Conservation (phyloP, 768 basidiomycete genomes). For the Lactarius psammicola region DNA sequence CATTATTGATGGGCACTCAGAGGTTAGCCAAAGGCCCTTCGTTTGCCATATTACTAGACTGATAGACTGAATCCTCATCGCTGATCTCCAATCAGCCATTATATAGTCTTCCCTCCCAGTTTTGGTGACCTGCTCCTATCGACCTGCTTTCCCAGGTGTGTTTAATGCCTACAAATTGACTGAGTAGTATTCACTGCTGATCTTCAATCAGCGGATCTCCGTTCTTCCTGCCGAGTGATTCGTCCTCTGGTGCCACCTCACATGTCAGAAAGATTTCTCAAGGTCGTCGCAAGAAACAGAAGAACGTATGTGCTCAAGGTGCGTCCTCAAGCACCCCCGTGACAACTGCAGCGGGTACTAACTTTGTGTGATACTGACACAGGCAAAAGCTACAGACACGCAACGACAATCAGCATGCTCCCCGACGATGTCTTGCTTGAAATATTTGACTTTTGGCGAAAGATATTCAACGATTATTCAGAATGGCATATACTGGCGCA, state of each 20-base stretch:
- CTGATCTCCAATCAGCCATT: too few species aligned
- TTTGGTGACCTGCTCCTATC: too few species aligned
- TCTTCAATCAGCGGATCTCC: background rate
- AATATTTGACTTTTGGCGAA: background rate
- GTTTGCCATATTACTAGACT: too few species aligned
- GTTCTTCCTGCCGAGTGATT: background rate
- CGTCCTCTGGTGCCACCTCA: background rate
- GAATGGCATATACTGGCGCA: background rate
- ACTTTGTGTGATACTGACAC: background rate
- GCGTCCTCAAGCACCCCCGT: background rate
- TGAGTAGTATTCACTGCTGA: background rate
- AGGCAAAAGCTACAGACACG: background rate
- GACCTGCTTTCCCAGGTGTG: too few species aligned
- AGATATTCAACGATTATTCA: too few species aligned
- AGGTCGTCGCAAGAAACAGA: background rate
- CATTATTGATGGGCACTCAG: too few species aligned
- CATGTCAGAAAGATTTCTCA: background rate
- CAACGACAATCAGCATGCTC: background rate
- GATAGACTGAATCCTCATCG: too few species aligned
- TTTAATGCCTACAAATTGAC: background rate
- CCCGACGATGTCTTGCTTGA: background rate
- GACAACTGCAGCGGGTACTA: background rate
- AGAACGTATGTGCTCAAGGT: background rate
- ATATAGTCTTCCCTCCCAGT: too few species aligned
- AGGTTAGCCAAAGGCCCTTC: too few species aligned